Conservation (phyloP, 73 alveolate genomes). For the Durusdinium trenchii region DNA sequence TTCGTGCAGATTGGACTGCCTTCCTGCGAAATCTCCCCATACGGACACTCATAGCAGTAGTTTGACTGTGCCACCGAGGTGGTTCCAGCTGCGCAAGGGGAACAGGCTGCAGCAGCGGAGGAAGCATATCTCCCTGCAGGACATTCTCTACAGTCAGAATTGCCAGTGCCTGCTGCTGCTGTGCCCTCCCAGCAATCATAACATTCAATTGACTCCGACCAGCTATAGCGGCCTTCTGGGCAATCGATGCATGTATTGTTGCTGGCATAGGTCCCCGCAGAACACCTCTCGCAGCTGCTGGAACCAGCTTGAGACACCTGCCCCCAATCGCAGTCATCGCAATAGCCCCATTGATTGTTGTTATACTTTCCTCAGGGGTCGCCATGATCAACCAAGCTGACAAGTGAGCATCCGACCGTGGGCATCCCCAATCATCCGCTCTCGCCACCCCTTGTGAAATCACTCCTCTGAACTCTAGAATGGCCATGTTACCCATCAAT, state of each 20-base stretch:
- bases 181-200: constrained; percentile 32
- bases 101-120: background rate
- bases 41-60: background rate
- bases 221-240: constrained; percentile 14
- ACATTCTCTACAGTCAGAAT: background rate
- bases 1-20: background rate
- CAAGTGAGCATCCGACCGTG: too few species aligned
- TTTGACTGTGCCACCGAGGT: background rate
- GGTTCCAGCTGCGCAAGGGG: background rate
- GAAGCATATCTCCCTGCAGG: constrained; percentile 20
- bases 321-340: constrained; percentile 42
- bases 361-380: constrained; percentile 41
- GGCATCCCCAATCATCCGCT: too few species aligned
- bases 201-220: background rate
- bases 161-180: constrained; percentile 37
- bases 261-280: constrained; percentile 41
- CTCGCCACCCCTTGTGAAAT: too few species aligned
- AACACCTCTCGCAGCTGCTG: constrained; percentile 10
- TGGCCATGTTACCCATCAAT: too few species aligned
- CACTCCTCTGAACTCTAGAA: too few species aligned
- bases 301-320: background rate
- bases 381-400: too few species aligned
- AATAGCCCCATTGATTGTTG: background rate
- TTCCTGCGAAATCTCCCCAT: background rate
- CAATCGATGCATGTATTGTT: background rate